These are phyloP conservation scores for Lunularia cruciata DNA, from an alignment of 225 moss, liverwort and hornwort genomes.

Conservation along the genomic window DNA sequence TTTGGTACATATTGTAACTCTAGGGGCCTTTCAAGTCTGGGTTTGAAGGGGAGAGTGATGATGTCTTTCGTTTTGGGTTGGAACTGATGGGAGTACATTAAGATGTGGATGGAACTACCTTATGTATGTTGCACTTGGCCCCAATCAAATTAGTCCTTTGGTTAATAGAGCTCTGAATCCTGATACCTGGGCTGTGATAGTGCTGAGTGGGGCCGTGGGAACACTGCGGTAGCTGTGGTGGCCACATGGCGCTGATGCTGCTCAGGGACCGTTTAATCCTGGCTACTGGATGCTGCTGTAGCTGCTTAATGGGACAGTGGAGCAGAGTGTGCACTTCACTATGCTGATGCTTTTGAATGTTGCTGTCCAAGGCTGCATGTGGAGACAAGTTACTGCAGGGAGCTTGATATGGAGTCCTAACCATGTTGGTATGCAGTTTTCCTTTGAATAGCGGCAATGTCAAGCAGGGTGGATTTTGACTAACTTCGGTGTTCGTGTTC, in stretches of 20 bases:
- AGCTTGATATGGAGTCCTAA: conserved; percentile 25
- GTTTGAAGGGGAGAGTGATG: conserved; percentile 11
- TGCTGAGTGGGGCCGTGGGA: conserved; percentile 99
- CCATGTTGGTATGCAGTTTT: conserved; percentile 48
- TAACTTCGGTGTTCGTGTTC: conserved; percentile 1
- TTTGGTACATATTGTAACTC: conserved; percentile 25
- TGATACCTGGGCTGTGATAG: conserved; percentile 91
- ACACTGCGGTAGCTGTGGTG: conserved; percentile 98
- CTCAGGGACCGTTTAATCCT: conserved; percentile 36
- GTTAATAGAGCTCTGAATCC: conserved; percentile 54
- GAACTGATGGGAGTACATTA: conserved; percentile 24
- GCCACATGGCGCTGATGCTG: conserved; percentile 50
- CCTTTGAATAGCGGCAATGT: conserved; percentile 20
- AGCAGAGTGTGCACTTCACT: conserved; percentile 43
- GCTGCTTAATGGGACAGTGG: conserved; percentile 47
- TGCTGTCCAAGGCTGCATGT: conserved; percentile 42
- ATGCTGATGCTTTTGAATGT: conserved; percentile 47
- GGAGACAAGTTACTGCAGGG: conserved; percentile 37
- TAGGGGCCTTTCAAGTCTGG: conserved; percentile 24
- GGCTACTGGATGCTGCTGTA: conserved; percentile 49
- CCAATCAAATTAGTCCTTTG: not conserved
- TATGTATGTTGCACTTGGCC: conserved; percentile 32
- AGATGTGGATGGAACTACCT: conserved; percentile 14
- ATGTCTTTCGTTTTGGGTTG: conserved; percentile 25
- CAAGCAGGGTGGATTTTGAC: conserved; percentile 11